These are phyloP conservation scores for Pelagophyceae sp. DNA, from an alignment of 352 stramenopile genomes.

Conservation along the genomic window DNA sequence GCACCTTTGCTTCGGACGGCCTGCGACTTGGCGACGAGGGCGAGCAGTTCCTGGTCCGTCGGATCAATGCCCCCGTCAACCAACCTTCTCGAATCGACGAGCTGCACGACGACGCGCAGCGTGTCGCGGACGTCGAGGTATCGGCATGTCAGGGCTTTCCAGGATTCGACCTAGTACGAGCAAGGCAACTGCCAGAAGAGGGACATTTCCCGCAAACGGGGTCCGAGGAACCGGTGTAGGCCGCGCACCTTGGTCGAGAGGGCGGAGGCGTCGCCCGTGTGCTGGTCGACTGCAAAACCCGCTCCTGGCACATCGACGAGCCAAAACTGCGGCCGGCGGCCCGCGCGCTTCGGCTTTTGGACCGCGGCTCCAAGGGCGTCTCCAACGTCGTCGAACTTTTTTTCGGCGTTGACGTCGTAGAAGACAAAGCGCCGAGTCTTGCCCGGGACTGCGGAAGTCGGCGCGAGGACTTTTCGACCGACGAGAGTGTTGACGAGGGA, in stretches of 20 bases:
- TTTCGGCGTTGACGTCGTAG: conserved; percentile 1
- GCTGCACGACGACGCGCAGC: neutral
- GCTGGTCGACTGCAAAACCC: neutral
- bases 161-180: neutral
- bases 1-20: neutral
- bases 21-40: neutral
- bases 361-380: too few species aligned
- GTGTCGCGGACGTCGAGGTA: conserved; percentile 25
- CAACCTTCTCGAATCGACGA: neutral
- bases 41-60: neutral
- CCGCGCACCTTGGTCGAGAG: neutral
- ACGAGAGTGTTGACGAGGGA: conserved; percentile 20
- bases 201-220: too few species aligned
- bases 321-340: neutral
- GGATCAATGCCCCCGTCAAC: neutral
- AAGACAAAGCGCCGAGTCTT: conserved; percentile 10
- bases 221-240: too few species aligned
- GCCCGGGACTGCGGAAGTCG: neutral
- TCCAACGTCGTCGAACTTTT: too few species aligned
- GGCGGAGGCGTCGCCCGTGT: neutral
- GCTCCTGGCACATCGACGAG: conserved; percentile 15
- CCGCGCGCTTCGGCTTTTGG: too few species aligned
- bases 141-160: neutral
- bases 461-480: neutral
- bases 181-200: too few species aligned